Conservation (phyloP, 1,139 yeast genomes). For the Dujonia santamariae region DNA sequence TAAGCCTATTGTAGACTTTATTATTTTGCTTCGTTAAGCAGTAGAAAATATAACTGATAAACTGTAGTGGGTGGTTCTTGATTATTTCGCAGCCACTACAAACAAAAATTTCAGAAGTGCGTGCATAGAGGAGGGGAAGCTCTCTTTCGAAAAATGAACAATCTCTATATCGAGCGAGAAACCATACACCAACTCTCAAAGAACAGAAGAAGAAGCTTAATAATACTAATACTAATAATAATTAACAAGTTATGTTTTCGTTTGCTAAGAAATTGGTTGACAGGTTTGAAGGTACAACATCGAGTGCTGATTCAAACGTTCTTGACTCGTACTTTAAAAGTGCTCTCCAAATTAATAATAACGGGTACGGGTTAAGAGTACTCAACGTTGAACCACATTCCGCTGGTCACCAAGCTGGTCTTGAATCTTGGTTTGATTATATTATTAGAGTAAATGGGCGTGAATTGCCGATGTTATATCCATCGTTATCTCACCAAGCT, state of each 20-base stretch:
- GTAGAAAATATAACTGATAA: too few relatives aligned
- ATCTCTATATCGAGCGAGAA: too few relatives aligned
- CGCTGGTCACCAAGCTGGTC: constrained; percentile 32
- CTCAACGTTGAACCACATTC: constrained; percentile 42
- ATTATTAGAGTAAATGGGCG: constrained; percentile 76
- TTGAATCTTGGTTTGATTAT: constrained; percentile 87
- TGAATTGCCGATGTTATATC: constrained; percentile 55
- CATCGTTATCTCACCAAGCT: constrained; percentile 27
- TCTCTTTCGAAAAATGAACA: too few relatives aligned
- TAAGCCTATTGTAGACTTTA: too few relatives aligned
- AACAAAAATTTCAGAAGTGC: too few relatives aligned
- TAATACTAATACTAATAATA: too few relatives aligned
- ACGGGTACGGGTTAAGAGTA: constrained; percentile 43
- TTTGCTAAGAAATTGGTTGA: constrained; percentile 84
- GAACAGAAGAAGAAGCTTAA: too few relatives aligned
- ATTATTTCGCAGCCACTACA: too few relatives aligned
- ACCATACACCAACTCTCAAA: too few relatives aligned
- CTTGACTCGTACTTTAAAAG: constrained; percentile 53
- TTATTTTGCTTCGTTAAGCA: too few relatives aligned
- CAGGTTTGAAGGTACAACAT: constrained; percentile 56
- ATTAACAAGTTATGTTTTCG: constrained; percentile 67
- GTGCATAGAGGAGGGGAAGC: too few relatives aligned
- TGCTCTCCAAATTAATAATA: constrained; percentile 37
- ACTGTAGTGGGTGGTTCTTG: too few relatives aligned
- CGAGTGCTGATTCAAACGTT: constrained; percentile 21